Base-by-base conservation (phyloP, 2,329 filamentous ascomycete genomes). In the Fusarium scirpi region DNA sequence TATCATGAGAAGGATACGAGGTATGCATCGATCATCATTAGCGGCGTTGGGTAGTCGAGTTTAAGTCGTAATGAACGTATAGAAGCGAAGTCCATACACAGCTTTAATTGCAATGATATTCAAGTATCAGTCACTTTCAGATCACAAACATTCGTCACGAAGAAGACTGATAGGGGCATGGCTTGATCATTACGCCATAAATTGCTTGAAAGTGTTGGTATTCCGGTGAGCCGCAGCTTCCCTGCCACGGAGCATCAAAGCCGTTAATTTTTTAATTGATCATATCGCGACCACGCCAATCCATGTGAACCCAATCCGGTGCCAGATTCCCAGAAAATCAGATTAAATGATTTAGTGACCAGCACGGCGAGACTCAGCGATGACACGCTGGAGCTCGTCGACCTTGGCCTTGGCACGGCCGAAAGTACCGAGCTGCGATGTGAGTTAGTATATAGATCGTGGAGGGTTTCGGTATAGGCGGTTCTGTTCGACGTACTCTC, bases 371-470 rank as follows among this genome's bases (percentile, higher is more conserved):
- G 94, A 91, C 89, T 98, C 96, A 80, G 95, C 94, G 83, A 99
- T 99, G 85, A 99, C 93, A 81, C 93, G 91, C 87, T 94, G 93
- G 87, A 99, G 94, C 88, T 98, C 95, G 84, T 99, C 96, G 78
- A 99, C 96, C 95, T 99, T 99, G 84, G 90, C 91, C 95, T 99
- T 99, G 82, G 95, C 95, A 85, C 96, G 95, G 82, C 93, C 93
- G 86, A 98, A 98, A 79, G 96, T 98, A 84, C 96, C 96, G 88
- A 99, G 94, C 92, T 96, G 74, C 73, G 63, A 60, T 30, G 62
- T 6, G 27, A 62, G 74, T 79, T 68, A 79, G 78, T 68, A 57
- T n/a, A 29, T 65, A 40, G 40, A 38, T 22, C 44, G 45, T 32
- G 30, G 30, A 10, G 16, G 15, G 51, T 10, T 49, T 49, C 27